Evolutionary conservation across 805 yeast species (phyloP).

Genomic region (Candida yuanshanica): DNA sequence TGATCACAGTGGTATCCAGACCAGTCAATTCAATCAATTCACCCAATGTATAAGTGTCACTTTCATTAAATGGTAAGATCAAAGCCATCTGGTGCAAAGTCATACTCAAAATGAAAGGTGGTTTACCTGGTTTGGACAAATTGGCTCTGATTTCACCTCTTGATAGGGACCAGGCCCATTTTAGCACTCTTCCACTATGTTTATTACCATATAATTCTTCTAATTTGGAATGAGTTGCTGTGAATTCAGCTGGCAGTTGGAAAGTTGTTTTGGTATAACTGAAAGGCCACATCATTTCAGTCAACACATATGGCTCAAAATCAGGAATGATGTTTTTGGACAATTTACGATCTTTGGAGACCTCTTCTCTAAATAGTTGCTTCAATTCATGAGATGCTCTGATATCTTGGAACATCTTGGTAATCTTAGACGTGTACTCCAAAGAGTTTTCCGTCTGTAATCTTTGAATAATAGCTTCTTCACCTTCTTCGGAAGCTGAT

Average conservation of each 20-base stretch:
- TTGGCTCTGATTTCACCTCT: constrained; percentile 89
- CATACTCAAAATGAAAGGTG: constrained; percentile 75
- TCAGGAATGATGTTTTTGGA: constrained; percentile 36
- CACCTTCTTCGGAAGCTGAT: constrained; percentile 74
- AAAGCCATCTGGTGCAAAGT: constrained; percentile 86
- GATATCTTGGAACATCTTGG: constrained; percentile 95
- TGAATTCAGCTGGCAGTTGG: constrained; percentile 63
- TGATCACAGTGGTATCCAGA: constrained; percentile 56
- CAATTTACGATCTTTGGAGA: constrained; percentile 29
- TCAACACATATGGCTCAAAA: constrained; percentile 72
- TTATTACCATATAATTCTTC: constrained; percentile 63
- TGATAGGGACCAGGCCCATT: constrained; percentile 95
- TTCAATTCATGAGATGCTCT: constrained; percentile 75
- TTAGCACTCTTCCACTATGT: constrained; percentile 82
- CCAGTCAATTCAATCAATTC: constrained; percentile 66
- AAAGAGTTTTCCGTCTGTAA: constrained; percentile 84
- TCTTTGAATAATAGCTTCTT: constrained; percentile 77
- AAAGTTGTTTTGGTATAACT: constrained; percentile 32
- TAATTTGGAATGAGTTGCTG: constrained; percentile 59
- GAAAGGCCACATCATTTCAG: constrained; percentile 87
- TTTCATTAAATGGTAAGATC: constrained; percentile 73
- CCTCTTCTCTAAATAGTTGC: constrained; percentile 44
- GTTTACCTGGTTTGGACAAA: constrained; percentile 71
- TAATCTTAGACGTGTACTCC: constrained; percentile 90
- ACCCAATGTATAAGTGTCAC: constrained; percentile 50